These are phyloP conservation scores for Ganoderma meredithae DNA, from an alignment of 1,284 basidiomycete genomes.

Conservation along the genomic window DNA sequence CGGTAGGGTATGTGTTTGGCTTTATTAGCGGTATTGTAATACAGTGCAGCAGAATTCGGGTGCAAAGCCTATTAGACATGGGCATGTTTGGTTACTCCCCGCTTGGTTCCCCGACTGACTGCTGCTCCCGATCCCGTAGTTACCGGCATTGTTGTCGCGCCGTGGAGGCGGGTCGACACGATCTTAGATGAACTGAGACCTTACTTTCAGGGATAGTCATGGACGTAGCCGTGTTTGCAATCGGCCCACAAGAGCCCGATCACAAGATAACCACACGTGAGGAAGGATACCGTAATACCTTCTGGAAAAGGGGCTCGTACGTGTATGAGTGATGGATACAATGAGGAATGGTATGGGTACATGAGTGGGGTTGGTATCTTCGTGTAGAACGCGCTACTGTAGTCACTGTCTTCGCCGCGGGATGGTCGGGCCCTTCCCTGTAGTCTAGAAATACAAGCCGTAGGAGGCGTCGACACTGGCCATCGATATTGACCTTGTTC, in stretches of 20 bases:
- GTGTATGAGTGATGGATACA: neutral
- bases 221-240: neutral
- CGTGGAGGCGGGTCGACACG: constrained; percentile 1
- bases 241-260: neutral
- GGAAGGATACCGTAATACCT: neutral
- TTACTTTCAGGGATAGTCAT: constrained; percentile 3
- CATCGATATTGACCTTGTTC: neutral
- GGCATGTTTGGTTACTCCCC: neutral
- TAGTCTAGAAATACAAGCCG: constrained; percentile 5
- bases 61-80: neutral
- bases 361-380: neutral
- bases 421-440: neutral
- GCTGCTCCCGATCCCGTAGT: neutral
- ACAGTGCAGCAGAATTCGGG: neutral
- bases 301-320: neutral
- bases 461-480: neutral
- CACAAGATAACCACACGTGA: constrained; percentile 4
- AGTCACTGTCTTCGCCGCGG: neutral
- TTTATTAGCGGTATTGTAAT: neutral
- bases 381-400: neutral
- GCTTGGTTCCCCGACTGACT: neutral
- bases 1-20: neutral
- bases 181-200: neutral
- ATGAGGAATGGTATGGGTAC: neutral
- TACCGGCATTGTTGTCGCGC: constrained; percentile 1